These are phyloP conservation scores for Periconia digitata DNA, from an alignment of 2,329 filamentous ascomycete genomes.

Conservation along the genomic window DNA sequence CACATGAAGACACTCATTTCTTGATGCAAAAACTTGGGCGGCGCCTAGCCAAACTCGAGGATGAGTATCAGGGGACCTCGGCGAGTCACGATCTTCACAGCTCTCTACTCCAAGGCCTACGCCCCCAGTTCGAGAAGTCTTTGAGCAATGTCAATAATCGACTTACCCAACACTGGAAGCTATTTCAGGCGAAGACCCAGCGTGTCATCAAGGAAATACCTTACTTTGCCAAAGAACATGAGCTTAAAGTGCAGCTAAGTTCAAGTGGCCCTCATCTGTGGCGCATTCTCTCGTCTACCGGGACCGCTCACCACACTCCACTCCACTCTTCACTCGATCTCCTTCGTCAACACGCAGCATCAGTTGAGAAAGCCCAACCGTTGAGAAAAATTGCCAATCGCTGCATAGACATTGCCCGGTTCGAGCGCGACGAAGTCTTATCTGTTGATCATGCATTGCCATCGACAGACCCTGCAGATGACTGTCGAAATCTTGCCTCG, in stretches of 20 bases:
- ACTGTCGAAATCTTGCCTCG: constrained; percentile 33
- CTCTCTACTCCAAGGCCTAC: constrained; percentile 4
- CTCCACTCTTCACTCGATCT: constrained; percentile 14
- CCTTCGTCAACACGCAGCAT: constrained; percentile 16
- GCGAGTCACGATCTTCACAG: background rate
- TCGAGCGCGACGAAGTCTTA: constrained; percentile 20
- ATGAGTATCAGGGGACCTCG: constrained; percentile 25
- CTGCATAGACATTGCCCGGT: constrained; percentile 14
- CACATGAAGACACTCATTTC: constrained; percentile 41
- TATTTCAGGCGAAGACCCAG: constrained; percentile 19
- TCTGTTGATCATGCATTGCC: constrained; percentile 11
- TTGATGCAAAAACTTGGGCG: constrained; percentile 58
- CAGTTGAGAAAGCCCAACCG: constrained; percentile 14
- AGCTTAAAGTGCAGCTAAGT: constrained; percentile 21
- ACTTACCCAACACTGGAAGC: constrained; percentile 24
- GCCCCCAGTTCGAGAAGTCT: constrained; percentile 13
- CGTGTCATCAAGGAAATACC: constrained; percentile 50
- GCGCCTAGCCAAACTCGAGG: constrained; percentile 60
- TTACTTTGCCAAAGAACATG: constrained; percentile 25
- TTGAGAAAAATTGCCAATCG: constrained; percentile 11
- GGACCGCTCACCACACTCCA: background rate
- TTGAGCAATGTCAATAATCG: constrained; percentile 15
- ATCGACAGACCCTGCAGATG: background rate
- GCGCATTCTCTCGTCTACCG: background rate
- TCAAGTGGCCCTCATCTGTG: constrained; percentile 18